Base-by-base conservation (phyloP, 495 filamentous ascomycete genomes). In the Coniosporium apollinis region DNA sequence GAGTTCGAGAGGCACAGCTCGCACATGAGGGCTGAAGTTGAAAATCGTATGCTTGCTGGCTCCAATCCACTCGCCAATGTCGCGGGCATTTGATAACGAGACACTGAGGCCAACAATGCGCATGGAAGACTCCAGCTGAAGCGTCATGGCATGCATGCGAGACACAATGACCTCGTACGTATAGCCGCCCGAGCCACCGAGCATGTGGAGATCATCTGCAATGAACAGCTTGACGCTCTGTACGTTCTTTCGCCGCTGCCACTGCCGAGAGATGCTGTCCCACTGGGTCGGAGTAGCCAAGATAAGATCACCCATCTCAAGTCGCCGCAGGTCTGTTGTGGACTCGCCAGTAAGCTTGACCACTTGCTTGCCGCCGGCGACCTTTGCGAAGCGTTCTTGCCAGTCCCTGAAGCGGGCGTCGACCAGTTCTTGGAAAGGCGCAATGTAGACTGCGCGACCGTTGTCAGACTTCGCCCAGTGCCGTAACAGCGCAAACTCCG, bases 1-100 rank as follows among this genome's bases (percentile, higher is more conserved):
- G 22, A 99, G 74, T 48, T 96, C 89, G 25, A 99, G 57, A 2
- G 86, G 86, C 1, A 92, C 71, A 3, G 82, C 76, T 16, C 89
- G 75, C 37, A 84, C 73, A 48, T 86, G 74, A 3, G 89, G 89
- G 48, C 83, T 94, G 66, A 99, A 99, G 59, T 96, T 99, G 66
- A 80, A 96, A 38, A 93, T 91, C 22, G 83, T 92, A 51, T 99
- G 91, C 62, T 93, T 96, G 40, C 74, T 87, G n/a, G 89, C 91
- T 38, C 91, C 91, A 45, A 96, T 92, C 89, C 89, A 99, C 57
- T 96, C 91, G 29, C 91, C 86, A 40, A 96, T 71, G 51, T 96
- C 89, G 28, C 86, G 74, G 25, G 89, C 75, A 54, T 94, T 96
- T 9, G 89, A 77, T 18, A 99, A 67, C 13, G 87, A 86, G 28